Evolutionary conservation across 768 basidiomycete genomes (phyloP), one percentile per base, ranked within the genome.

Genomic region (Tulasnella sp.): DNA sequence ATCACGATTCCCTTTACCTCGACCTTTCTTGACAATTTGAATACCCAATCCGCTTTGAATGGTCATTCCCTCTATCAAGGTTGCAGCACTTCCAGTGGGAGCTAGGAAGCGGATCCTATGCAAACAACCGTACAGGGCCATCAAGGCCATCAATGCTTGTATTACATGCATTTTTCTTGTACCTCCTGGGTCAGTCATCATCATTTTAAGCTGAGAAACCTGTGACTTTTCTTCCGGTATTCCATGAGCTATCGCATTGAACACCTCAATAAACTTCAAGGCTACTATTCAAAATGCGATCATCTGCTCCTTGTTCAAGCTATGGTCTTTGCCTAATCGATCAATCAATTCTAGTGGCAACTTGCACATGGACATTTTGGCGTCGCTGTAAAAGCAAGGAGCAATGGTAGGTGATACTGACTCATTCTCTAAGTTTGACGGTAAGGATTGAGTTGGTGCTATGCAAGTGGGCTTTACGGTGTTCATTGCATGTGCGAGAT

Each of bases 101-200:
- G 79, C 70, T 34, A 83, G 78, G 4, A 79, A 70, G 0, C 78
- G 71, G 0, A 14, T 14, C 62, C 83, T 73, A 0, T 75, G 66
- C 9, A 74, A 16, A 1, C 41, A 1, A 0, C 62, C 42, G 75
- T 83, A 83, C 52, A 40, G 37, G 1, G 34, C 40, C 78, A 81
- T 79, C 0, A 80, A 81, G 1, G 77, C 76, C 29, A 75, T 76
- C 1, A 84, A 17, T 0, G 82, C 81, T 42, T 79, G 73, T 1
- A 84, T 80, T 1, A 84, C 81, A 17, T 78, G 68, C 0, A 80
- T 81, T 76, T 84, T 85, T 0, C 84, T 83, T 1, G 83, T 84
- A 1, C 83, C 83, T 6, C 81, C 83, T 0, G 82, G 69, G 0
- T 83, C 83, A 2, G 75, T 76, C 0, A 84, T 14, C 29, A 79